These are phyloP conservation scores for Fusarium duplospermum DNA, from an alignment of 2,329 filamentous ascomycete genomes.

Conservation along the genomic window DNA sequence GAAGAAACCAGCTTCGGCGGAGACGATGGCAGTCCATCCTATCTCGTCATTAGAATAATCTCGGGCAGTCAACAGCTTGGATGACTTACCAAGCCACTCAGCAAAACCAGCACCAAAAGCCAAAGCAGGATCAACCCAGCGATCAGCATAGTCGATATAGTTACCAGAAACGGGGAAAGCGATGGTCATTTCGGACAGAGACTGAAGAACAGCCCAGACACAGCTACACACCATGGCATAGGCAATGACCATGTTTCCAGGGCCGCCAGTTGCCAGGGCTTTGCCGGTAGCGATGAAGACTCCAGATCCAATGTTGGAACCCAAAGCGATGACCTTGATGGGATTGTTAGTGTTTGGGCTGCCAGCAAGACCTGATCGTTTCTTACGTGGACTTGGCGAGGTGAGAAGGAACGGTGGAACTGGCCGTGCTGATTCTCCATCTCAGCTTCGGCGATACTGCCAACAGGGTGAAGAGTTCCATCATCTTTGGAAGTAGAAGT, in stretches of 20 bases:
- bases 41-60: background rate
- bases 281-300: conserved; percentile 35
- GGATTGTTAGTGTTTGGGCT: background rate
- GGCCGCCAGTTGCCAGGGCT: conserved; percentile 31
- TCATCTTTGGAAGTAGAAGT: conserved; percentile 25
- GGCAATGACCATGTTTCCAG: conserved; percentile 35
- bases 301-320: conserved; percentile 34
- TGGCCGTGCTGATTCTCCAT: conserved; percentile 25
- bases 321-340: conserved; percentile 30
- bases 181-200: conserved; percentile 34
- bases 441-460: conserved; percentile 16
- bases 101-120: conserved; percentile 38
- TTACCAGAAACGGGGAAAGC: conserved; percentile 34
- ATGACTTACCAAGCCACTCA: conserved; percentile 33
- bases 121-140: conserved; percentile 36
- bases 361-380: background rate
- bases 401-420: conserved; percentile 37
- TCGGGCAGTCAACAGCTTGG: background rate
- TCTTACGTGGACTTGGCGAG: conserved; percentile 35
- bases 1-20: conserved; percentile 31
- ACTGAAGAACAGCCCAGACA: conserved; percentile 34
- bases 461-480: background rate
- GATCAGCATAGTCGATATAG: conserved; percentile 34
- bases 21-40: conserved; percentile 35
- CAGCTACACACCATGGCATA: conserved; percentile 30